phyloP scores from a whole-genome alignment of 2,329 filamentous ascomycete species.

The Drechslerella stenobrocha region DNA sequence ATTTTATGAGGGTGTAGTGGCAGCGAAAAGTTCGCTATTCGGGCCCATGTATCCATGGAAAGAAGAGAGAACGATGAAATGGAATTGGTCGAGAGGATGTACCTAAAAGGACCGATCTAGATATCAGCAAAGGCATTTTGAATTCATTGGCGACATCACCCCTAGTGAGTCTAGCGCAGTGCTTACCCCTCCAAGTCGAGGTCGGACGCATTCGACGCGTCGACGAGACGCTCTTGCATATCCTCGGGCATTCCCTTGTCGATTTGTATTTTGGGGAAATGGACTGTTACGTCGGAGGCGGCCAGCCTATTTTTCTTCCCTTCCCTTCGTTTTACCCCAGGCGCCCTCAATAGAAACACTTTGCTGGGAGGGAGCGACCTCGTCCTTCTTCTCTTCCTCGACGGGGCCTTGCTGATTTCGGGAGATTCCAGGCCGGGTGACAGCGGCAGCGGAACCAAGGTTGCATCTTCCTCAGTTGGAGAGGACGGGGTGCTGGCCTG shows the following conservation, averaged over 20 bases:
- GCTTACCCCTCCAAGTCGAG: conserved; percentile 42
- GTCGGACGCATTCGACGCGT: conserved; percentile 39
- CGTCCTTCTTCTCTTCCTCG: conserved; percentile 31
- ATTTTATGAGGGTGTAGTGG: conserved; percentile 46
- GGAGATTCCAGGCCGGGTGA: conserved; percentile 26
- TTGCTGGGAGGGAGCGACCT: conserved; percentile 38
- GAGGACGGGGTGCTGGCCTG: conserved; percentile 26
- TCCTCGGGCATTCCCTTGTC: conserved; percentile 41
- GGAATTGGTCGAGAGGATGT: conserved; percentile 35
- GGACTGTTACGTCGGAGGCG: conserved; percentile 39
- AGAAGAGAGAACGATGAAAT: conserved; percentile 43
- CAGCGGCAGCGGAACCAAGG: conserved; percentile 24
- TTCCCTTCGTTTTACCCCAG: conserved; percentile 29
- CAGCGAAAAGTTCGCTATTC: conserved; percentile 37
- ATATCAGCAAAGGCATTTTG: conserved; percentile 6
- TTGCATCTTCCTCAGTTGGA: conserved; percentile 19
- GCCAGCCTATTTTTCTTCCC: conserved; percentile 42
- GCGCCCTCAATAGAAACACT: conserved; percentile 38
- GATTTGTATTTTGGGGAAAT: conserved; percentile 43
- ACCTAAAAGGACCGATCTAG: conserved; percentile 3
- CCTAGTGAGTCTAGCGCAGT: too few relatives aligned
- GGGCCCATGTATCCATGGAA: conserved; percentile 26
- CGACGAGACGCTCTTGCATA: conserved; percentile 44
- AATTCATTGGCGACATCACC: background rate
- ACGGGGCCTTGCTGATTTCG: conserved; percentile 38